Evolutionary conservation across 345 rosid genomes (phyloP).

Genomic region (Brassica carinata): DNA sequence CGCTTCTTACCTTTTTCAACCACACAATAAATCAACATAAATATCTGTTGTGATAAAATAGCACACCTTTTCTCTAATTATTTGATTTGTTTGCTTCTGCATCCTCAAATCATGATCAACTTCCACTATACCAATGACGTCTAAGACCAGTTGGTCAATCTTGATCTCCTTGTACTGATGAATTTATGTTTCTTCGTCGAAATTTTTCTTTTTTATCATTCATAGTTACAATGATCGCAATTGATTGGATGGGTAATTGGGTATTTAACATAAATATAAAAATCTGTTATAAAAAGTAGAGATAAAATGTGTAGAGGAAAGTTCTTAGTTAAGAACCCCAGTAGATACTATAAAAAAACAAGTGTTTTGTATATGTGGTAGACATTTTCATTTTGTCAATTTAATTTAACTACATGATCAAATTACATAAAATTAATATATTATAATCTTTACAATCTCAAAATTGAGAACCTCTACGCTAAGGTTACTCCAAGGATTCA

Average conservation of each 20-base stretch:
- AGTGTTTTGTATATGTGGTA: too few relatives aligned
- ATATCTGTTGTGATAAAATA: conserved; percentile 7
- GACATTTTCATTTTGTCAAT: too few relatives aligned
- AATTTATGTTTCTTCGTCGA: background rate
- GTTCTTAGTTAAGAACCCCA: background rate
- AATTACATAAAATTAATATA: too few relatives aligned
- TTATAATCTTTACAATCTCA: too few relatives aligned
- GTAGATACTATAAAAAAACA: too few relatives aligned
- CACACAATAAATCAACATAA: background rate
- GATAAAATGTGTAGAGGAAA: background rate
- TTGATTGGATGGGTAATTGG: background rate
- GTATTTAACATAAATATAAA: too few relatives aligned
- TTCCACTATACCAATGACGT: conserved; percentile 25
- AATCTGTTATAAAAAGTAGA: too few relatives aligned
- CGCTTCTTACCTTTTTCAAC: conserved; percentile 13
- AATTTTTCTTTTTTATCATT: conserved; percentile 2
- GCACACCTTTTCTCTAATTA: conserved; percentile 17
- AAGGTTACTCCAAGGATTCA: background rate
- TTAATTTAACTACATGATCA: too few relatives aligned
- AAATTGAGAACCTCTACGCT: too few relatives aligned
- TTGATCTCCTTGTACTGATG: conserved; percentile 1
- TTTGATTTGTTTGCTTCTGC: conserved; percentile 1
- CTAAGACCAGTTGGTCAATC: conserved; percentile 21
- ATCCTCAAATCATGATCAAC: conserved; percentile 18
- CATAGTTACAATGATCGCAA: background rate